phyloP scores from a whole-genome alignment of 768 basidiomycete species.

The Naematelia aurantialba region DNA sequence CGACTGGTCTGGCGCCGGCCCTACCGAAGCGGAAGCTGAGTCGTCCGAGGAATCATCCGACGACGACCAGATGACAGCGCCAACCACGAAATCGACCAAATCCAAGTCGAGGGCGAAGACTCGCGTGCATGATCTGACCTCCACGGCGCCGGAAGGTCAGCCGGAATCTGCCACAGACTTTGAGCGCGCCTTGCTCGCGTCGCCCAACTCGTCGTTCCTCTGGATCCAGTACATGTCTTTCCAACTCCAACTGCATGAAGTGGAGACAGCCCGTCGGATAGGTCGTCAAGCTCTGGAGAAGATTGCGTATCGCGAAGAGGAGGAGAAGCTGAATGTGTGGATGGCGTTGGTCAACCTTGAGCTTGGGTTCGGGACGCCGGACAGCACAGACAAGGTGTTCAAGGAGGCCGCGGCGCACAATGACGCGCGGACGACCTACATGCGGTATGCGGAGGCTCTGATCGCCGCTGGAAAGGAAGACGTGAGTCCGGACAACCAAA shows the following conservation, averaged over 20 bases:
- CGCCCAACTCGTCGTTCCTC: constrained; percentile 93
- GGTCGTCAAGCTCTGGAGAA: constrained; percentile 76
- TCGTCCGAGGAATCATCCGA: constrained; percentile 45
- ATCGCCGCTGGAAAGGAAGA: constrained; percentile 77
- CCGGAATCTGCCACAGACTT: constrained; percentile 94
- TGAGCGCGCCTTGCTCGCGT: constrained; percentile 83
- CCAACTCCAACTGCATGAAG: constrained; percentile 91
- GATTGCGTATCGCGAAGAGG: constrained; percentile 93
- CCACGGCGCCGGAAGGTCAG: constrained; percentile 74
- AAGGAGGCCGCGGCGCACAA: constrained; percentile 85
- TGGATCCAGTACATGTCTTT: constrained; percentile 99
- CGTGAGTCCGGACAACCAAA: constrained; percentile 55
- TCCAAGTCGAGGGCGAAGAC: constrained; percentile 58
- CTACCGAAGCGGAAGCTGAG: constrained; percentile 50
- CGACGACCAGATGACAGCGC: constrained; percentile 48
- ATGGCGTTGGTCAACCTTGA: constrained; percentile 92
- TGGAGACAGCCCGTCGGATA: constrained; percentile 88
- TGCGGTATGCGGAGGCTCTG: constrained; percentile 77
- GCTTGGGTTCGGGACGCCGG: constrained; percentile 82
- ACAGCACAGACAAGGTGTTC: constrained; percentile 73
- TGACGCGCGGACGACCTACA: constrained; percentile 85
- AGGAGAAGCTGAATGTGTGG: constrained; percentile 95
- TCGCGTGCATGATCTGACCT: constrained; percentile 56
- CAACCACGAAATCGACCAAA: constrained; percentile 57
- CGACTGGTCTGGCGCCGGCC: constrained; percentile 46